Base-by-base conservation (phyloP, 306 rosid genomes). In the Fragaria iinumae region DNA sequence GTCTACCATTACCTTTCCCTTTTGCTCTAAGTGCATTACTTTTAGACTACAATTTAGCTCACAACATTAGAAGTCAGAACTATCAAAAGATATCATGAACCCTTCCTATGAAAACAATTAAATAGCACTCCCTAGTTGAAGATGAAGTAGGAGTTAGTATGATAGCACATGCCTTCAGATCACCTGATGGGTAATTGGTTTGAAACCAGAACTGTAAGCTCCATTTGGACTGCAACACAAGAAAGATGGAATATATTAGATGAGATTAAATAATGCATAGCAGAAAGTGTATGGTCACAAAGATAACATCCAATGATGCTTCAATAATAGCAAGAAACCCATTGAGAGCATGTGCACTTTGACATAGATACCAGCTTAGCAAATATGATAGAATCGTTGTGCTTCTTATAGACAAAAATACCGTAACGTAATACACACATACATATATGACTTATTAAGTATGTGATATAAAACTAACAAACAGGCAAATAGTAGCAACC, bases 111-210 rank as follows among this genome's bases (percentile, higher is more conserved):
- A 72, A 56, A 56, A 56, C 29, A 56, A 56, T 9, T 56, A 56
- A n/a, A 21, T 56, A n/a, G 62, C 62, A 55, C 21, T 20, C 25
- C 63, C 18, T 12, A 25, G 14, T 60, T 27, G 57, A 44, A 52
- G 71, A 80, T 71, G 50, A 71, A 69, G 39, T 67, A 69, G 69
- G 79, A 79, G 69, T 43, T 25, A 75, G 79, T 86, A 69, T 21
- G 69, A 71, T 50, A 76, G 67, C 80, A 74, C 80, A 49, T 83
- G 96, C 83, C 89, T 84, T 88, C 78, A 80, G 87, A 86, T 91
- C 90, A 93, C 98, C 98, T 93, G 98, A 87, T 93, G 98, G 21
- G 98, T 93, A 85, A 93, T 93, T 69, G 98, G 98, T 80, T 67
- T 87, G 91, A 93, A 93, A 83, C 98, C 97, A 84, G 97, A 83